A percentile compares a stretch with the other conserved stretches of the same genome.
Conservation (phyloP, 2,329 filamentous ascomycete species). For the Diaporthe capsici region DNA sequence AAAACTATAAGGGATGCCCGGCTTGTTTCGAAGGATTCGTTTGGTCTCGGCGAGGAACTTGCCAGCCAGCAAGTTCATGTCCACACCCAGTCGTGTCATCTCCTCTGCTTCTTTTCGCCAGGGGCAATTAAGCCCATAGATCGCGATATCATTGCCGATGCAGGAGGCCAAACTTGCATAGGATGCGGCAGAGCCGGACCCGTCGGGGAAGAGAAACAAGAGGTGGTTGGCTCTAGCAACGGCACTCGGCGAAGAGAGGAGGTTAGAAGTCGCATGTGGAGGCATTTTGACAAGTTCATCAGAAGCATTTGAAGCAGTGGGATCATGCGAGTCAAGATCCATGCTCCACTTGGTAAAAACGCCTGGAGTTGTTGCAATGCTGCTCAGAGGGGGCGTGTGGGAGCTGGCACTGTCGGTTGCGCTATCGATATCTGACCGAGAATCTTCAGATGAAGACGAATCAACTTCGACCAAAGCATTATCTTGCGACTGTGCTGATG, state of each 20-base stretch:
- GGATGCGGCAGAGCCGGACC: slow-evolving; percentile 25
- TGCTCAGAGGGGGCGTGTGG: slow-evolving; percentile 7
- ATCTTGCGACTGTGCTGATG: not conserved
- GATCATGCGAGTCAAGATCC: not conserved
- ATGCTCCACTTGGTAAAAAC: not conserved
- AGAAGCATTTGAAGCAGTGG: not conserved
- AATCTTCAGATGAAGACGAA: not conserved
- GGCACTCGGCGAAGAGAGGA: not conserved
- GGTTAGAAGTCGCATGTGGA: slow-evolving; percentile 9
- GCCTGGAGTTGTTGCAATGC: slow-evolving; percentile 11
- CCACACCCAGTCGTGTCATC: not conserved
- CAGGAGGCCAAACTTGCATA: slow-evolving; percentile 5
- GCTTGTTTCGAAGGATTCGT: not conserved
- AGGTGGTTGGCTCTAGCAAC: not conserved
- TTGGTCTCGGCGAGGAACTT: slow-evolving; percentile 17
- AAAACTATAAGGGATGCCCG: not conserved
- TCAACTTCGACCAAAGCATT: not conserved
- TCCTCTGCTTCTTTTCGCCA: slow-evolving; percentile 3
- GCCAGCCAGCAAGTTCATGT: slow-evolving; percentile 2
- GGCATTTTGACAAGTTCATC: not conserved
- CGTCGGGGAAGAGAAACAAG: slow-evolving; percentile 34
- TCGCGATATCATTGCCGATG: not conserved
- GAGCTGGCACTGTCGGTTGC: not conserved
- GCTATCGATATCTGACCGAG: not conserved
- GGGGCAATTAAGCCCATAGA: slow-evolving; percentile 24